A percentile compares a stretch with the other conserved stretches of the same genome.
Evolutionary conservation across 768 basidiomycete genomes (phyloP).

Genomic region (Lanmaoa rubissima): DNA sequence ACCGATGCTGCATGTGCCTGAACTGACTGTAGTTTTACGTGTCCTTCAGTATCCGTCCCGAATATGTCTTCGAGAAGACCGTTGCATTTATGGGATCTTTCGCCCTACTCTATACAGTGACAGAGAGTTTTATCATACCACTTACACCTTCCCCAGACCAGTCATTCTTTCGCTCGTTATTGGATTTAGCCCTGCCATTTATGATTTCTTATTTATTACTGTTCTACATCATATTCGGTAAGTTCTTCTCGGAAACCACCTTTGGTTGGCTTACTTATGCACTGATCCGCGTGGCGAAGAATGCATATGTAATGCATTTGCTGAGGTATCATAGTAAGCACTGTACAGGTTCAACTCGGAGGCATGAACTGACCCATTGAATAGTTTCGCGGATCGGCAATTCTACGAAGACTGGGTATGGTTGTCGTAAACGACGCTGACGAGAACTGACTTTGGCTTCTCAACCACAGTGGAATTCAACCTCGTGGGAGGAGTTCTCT

Average conservation of each 20-base stretch:
- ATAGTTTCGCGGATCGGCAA: conserved; percentile 91
- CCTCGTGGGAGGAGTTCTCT: conserved; percentile 95
- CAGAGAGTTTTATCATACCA: conserved; percentile 92
- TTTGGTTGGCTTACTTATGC: conserved; percentile 1
- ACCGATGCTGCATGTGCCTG: not conserved
- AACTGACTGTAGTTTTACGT: not conserved
- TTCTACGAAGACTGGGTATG: conserved; percentile 96
- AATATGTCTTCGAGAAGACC: conserved; percentile 54
- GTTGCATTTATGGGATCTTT: conserved; percentile 96
- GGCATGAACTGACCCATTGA: conserved; percentile 1
- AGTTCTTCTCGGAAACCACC: not conserved
- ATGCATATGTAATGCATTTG: conserved; percentile 95
- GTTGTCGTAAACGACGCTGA: not conserved
- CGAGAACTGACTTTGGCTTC: not conserved
- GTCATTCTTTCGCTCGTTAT: conserved; percentile 69
- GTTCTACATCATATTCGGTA: conserved; percentile 85
- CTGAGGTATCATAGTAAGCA: conserved; percentile 82
- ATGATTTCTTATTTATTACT: conserved; percentile 89
- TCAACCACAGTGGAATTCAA: conserved; percentile 83
- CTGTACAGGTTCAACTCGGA: not conserved
- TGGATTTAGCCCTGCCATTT: conserved; percentile 90
- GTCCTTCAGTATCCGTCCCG: conserved; percentile 41
- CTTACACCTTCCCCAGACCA: conserved; percentile 66
- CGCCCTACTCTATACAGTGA: conserved; percentile 87
- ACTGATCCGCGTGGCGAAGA: conserved; percentile 43